These are phyloP conservation scores for Sphaerulina musiva DNA, from an alignment of 2,329 filamentous ascomycete species.

Conservation along the genomic window DNA sequence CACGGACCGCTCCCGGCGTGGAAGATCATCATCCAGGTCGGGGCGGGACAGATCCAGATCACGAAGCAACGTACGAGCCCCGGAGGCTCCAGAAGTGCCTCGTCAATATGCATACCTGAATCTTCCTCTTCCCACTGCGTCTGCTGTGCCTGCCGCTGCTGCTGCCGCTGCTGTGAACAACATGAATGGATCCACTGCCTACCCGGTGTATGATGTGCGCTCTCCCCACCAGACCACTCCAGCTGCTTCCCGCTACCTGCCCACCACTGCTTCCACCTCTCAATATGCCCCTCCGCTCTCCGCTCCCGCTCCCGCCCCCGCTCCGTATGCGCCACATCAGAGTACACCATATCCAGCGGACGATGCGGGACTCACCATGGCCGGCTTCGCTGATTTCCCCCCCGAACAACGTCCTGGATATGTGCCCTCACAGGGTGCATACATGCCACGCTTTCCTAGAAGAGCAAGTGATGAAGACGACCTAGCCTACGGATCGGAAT, in stretches of 20 bases:
- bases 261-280: neutral
- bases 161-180: constrained; percentile 17
- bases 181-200: constrained; percentile 18
- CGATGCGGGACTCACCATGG: constrained; percentile 38
- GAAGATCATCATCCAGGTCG: constrained; percentile 40
- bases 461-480: constrained; percentile 25
- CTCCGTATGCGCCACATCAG: constrained; percentile 2
- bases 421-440: constrained; percentile 16
- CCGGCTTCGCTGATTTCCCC: constrained; percentile 40
- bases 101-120: constrained; percentile 18
- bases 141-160: constrained; percentile 16
- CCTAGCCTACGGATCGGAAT: constrained; percentile 29
- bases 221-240: constrained; percentile 26
- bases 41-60: constrained; percentile 34
- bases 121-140: constrained; percentile 8
- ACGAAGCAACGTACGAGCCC: constrained; percentile 35
- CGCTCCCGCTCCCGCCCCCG: neutral
- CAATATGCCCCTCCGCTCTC: constrained; percentile 17
- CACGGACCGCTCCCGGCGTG: constrained; percentile 38
- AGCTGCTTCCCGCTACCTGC: constrained; percentile 1
- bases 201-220: constrained; percentile 37
- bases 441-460: constrained; percentile 13
- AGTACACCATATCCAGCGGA: constrained; percentile 27
- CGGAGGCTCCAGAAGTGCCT: constrained; percentile 28
- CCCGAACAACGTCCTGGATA: constrained; percentile 40